Conservation (phyloP, 2,329 filamentous ascomycete genomes). For the Curvularia sp. region DNA sequence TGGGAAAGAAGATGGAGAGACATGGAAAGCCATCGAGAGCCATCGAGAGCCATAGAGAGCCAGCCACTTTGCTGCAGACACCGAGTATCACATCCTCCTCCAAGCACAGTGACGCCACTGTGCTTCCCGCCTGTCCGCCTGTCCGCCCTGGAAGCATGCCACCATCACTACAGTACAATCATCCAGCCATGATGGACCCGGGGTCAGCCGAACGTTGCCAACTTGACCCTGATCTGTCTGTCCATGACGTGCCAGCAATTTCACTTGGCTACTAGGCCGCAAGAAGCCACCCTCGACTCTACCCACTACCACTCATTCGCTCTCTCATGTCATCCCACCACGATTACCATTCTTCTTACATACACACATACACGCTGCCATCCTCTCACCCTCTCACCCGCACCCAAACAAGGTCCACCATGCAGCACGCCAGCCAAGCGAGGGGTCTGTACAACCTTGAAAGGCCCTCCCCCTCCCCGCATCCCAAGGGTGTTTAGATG, state of each 20-base stretch:
- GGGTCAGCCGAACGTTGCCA: constrained; percentile 4
- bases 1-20: background rate
- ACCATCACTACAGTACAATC: background rate
- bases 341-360: background rate
- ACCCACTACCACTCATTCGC: background rate
- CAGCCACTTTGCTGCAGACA: background rate
- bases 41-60: background rate
- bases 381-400: no score
- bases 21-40: background rate
- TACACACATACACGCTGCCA: no score
- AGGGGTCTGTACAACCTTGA: constrained; percentile 17
- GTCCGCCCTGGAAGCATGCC: background rate
- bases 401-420: background rate
- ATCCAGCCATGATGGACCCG: background rate
- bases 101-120: constrained; percentile 19
- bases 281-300: background rate
- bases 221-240: background rate
- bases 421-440: constrained; percentile 8
- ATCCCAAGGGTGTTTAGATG: constrained; percentile 21
- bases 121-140: constrained; percentile 2
- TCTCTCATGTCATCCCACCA: background rate
- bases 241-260: constrained; percentile 8
- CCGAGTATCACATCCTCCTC: background rate
- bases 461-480: constrained; percentile 25
- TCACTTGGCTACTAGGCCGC: background rate